Conservation (phyloP, 208 protist species). For the Acanthamoeba triangularis region DNA sequence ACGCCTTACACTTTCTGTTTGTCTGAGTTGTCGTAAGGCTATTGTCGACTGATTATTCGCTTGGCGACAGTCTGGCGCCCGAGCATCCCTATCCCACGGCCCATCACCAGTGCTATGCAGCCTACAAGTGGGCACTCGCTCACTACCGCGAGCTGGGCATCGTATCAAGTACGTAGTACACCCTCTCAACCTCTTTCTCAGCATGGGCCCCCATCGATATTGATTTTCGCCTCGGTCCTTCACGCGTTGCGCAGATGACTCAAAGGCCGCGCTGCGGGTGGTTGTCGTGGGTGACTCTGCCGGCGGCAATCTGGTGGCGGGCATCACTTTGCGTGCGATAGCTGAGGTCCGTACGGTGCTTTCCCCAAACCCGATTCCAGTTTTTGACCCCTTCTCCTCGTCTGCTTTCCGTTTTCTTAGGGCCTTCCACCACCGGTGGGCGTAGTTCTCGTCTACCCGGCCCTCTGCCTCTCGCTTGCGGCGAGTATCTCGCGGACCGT, state of each 20-base stretch:
- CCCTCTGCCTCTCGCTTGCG: constrained; percentile 4
- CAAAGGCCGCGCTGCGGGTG: background rate
- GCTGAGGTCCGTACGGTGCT: background rate
- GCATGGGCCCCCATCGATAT: no score
- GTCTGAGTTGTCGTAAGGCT: background rate
- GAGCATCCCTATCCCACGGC: constrained; percentile 12
- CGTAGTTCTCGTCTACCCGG: background rate
- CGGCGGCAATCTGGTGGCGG: background rate
- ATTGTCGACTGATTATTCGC: background rate
- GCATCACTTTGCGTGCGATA: background rate
- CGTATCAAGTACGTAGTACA: background rate
- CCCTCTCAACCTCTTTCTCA: background rate
- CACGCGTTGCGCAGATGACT: background rate
- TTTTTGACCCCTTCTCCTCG: background rate
- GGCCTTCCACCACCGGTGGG: background rate
- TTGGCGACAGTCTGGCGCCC: constrained; percentile 13
- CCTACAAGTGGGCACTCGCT: constrained; percentile 35
- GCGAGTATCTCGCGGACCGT: background rate
- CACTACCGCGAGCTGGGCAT: constrained; percentile 50
- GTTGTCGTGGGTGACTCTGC: background rate
- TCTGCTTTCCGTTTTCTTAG: background rate
- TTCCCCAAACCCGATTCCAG: background rate
- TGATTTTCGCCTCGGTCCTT: background rate
- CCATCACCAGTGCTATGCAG: background rate
- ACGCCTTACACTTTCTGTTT: background rate